Conservation (phyloP, 129 eudicot genomes). For the Flaveria bidentis region DNA sequence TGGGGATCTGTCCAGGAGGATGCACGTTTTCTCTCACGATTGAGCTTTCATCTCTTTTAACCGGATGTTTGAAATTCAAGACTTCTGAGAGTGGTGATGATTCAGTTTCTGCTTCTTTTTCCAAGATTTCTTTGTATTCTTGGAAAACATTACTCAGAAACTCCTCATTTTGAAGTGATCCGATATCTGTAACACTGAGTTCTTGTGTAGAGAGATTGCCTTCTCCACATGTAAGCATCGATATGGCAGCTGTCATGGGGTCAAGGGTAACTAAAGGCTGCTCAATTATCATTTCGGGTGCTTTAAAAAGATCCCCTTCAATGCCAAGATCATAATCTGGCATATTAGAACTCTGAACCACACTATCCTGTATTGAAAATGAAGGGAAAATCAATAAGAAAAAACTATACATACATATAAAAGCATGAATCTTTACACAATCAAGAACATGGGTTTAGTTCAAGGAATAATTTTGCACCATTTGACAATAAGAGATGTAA, state of each 20-base stretch:
- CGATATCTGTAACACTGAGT: conserved; percentile 55
- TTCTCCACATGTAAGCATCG: conserved; percentile 66
- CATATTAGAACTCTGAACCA: conserved; percentile 52
- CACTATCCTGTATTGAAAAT: conserved; percentile 30
- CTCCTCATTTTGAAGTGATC: conserved; percentile 60
- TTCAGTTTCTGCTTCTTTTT: conserved; percentile 60
- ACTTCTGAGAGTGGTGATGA: conserved; percentile 58
- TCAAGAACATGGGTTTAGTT: conserved; percentile 19
- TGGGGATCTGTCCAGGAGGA: conserved; percentile 51
- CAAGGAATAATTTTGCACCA: neutral
- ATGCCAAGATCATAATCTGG: conserved; percentile 83
- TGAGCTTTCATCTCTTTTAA: conserved; percentile 36
- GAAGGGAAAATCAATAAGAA: neutral
- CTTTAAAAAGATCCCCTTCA: conserved; percentile 92
- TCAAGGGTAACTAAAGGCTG: conserved; percentile 49
- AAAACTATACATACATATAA: conserved; percentile 2
- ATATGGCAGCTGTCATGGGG: conserved; percentile 19
- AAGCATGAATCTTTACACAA: conserved; percentile 20
- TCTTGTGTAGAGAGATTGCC: conserved; percentile 29
- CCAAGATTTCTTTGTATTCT: conserved; percentile 71
- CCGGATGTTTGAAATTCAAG: conserved; percentile 47
- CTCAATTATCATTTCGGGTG: conserved; percentile 70
- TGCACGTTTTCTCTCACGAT: conserved; percentile 40
- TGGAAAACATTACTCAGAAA: conserved; percentile 69
- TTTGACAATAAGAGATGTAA: neutral